Conservation (phyloP, 2,329 filamentous ascomycete genomes). For the Alternaria brassicicola region DNA sequence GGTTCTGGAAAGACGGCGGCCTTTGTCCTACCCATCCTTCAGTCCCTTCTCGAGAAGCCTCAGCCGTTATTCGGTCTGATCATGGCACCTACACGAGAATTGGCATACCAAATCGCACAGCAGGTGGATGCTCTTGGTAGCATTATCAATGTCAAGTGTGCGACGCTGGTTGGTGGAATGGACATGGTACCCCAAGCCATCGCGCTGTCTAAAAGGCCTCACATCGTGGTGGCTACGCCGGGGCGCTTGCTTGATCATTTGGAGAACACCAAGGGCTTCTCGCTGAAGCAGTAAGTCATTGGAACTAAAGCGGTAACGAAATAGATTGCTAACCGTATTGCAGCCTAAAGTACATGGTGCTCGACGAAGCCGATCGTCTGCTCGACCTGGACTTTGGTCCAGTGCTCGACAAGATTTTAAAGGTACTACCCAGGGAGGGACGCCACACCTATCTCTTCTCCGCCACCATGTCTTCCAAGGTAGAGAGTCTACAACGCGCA, state of each 20-base stretch:
- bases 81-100: conserved; percentile 88
- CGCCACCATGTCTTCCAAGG: conserved; percentile 91
- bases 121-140: conserved; percentile 87
- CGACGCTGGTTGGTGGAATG: conserved; percentile 89
- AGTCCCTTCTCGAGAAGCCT: conserved; percentile 85
- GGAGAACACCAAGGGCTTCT: conserved; percentile 97
- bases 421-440: conserved; percentile 70
- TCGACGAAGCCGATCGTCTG: conserved; percentile 92
- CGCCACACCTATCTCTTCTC: conserved; percentile 81
- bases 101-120: conserved; percentile 89
- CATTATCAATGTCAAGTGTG: conserved; percentile 83
- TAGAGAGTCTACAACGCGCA: conserved; percentile 89
- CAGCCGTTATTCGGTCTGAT: conserved; percentile 87
- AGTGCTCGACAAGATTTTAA: conserved; percentile 89
- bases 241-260: conserved; percentile 57
- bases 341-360: conserved; percentile 86
- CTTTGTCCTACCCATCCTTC: conserved; percentile 90
- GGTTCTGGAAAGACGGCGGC: conserved; percentile 96
- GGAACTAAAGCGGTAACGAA: background rate
- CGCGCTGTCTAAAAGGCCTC: conserved; percentile 91
- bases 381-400: conserved; percentile 95
- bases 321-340: conserved; percentile 48
- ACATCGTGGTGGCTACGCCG: conserved; percentile 93
- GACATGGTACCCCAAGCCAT: conserved; percentile 95
- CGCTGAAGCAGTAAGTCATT: conserved; percentile 34